These are phyloP conservation scores for Coemansia sp. DNA, from an alignment of 192 early-diverging fungal species.

Conservation along the genomic window DNA sequence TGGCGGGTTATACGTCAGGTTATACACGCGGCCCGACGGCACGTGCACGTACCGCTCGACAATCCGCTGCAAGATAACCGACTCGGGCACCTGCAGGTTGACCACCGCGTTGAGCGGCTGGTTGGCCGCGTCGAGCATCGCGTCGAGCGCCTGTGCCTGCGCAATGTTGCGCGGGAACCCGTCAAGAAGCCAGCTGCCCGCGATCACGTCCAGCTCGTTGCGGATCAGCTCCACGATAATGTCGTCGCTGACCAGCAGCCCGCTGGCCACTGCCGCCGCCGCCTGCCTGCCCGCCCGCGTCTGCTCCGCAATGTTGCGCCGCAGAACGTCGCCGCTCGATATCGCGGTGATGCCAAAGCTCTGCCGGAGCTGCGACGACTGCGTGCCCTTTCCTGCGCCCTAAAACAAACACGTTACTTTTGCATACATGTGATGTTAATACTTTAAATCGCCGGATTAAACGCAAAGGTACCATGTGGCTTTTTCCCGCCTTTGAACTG, in stretches of 20 bases:
- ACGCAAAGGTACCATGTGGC: background rate
- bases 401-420: too few species aligned
- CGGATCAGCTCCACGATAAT: slow-evolving; percentile 44
- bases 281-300: slow-evolving; percentile 62
- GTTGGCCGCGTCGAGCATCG: slow-evolving; percentile 46
- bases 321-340: slow-evolving; percentile 87
- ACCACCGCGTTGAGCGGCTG: slow-evolving; percentile 82
- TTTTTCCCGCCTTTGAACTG: background rate
- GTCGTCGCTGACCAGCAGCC: slow-evolving; percentile 45
- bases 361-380: slow-evolving; percentile 70
- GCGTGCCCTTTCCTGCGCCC: slow-evolving; percentile 91
- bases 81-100: slow-evolving; percentile 88
- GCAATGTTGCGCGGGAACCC: slow-evolving; percentile 85
- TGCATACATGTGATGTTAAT: background rate
- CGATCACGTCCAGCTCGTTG: slow-evolving; percentile 28
- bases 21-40: slow-evolving; percentile 90
- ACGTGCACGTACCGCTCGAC: slow-evolving; percentile 95
- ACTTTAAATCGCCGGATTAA: background rate
- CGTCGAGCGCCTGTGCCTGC: slow-evolving; percentile 73
- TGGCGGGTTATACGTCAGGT: slow-evolving; percentile 91
- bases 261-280: slow-evolving; percentile 40
- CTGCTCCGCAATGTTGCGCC: slow-evolving; percentile 72
- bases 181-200: slow-evolving; percentile 76
- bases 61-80: slow-evolving; percentile 86
- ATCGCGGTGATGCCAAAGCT: slow-evolving; percentile 68